phyloP scores from a whole-genome alignment of 345 rosid species.

The Aethionema arabicum region DNA sequence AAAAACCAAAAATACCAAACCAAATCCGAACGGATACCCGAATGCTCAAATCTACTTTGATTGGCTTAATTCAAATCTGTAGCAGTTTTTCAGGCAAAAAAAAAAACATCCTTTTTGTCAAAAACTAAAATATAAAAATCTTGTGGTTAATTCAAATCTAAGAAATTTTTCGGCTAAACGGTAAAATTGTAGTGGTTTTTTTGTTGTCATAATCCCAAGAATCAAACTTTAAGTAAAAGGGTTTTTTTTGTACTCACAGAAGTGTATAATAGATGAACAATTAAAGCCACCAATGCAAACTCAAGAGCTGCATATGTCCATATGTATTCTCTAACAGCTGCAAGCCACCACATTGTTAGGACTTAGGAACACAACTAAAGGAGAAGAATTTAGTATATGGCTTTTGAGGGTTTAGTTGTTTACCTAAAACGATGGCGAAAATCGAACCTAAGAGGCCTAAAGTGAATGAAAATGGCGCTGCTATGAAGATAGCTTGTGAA shows the following conservation, averaged over 20 bases:
- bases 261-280: conserved; percentile 55
- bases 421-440: conserved; percentile 75
- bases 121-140: no score
- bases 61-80: no score
- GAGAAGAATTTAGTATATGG: not conserved
- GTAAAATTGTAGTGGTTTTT: no score
- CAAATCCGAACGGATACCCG: no score
- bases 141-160: no score
- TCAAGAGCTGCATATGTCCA: conserved; percentile 95
- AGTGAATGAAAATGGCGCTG: conserved; percentile 85
- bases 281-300: conserved; percentile 71
- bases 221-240: no score
- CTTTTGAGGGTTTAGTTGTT: not conserved
- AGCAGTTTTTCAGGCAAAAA: no score
- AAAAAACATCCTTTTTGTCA: no score
- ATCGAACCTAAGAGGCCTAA: conserved; percentile 69
- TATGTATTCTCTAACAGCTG: conserved; percentile 81
- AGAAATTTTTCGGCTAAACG: no score
- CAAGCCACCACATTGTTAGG: conserved; percentile 30
- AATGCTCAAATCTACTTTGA: no score
- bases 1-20: no score
- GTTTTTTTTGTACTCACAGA: conserved; percentile 57
- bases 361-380: not conserved
- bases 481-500: conserved; percentile 61
- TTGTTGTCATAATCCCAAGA: no score